phyloP scores from a whole-genome alignment of 495 filamentous ascomycete species.

The Penicillium salamii region DNA sequence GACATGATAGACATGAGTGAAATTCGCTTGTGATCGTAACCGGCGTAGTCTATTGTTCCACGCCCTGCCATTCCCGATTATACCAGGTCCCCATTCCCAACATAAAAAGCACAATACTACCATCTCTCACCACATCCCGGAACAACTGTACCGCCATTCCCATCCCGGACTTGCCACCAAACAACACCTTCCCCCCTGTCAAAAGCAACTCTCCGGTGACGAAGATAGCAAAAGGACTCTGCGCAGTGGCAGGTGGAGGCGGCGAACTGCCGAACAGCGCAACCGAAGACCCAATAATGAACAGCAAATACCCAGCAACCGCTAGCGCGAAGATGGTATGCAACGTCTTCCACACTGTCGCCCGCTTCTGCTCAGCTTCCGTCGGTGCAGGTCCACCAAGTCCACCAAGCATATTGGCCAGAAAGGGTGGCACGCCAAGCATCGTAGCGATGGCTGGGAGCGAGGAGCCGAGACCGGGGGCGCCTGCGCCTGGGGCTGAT shows the following conservation, averaged over 20 bases:
- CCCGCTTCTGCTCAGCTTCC: slow-evolving; percentile 42
- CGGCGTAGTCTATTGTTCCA: background rate
- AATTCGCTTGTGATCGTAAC: background rate
- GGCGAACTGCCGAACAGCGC: slow-evolving; percentile 44
- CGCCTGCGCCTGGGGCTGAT: slow-evolving; percentile 15
- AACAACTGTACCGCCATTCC: slow-evolving; percentile 58
- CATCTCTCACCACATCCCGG: slow-evolving; percentile 62
- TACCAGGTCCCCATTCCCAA: slow-evolving; percentile 70
- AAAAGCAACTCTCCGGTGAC: slow-evolving; percentile 76
- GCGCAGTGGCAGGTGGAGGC: slow-evolving; percentile 62
- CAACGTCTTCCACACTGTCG: slow-evolving; percentile 69
- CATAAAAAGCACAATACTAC: slow-evolving; percentile 74
- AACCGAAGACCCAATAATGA: slow-evolving; percentile 36
- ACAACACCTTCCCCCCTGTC: slow-evolving; percentile 61
- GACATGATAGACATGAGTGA: background rate
- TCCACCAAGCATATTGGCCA: slow-evolving; percentile 39
- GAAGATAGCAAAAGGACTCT: slow-evolving; percentile 72
- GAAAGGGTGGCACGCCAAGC: slow-evolving; percentile 44
- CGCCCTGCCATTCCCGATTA: slow-evolving; percentile 39
- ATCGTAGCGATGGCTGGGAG: slow-evolving; percentile 32
- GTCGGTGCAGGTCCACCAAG: slow-evolving; percentile 29
- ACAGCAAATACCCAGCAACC: slow-evolving; percentile 66
- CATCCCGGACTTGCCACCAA: slow-evolving; percentile 41
- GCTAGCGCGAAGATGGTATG: slow-evolving; percentile 71
- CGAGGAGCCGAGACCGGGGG: slow-evolving; percentile 18